phyloP scores from a whole-genome alignment of 805 yeast species.

The Ogataea wickerhamii region DNA sequence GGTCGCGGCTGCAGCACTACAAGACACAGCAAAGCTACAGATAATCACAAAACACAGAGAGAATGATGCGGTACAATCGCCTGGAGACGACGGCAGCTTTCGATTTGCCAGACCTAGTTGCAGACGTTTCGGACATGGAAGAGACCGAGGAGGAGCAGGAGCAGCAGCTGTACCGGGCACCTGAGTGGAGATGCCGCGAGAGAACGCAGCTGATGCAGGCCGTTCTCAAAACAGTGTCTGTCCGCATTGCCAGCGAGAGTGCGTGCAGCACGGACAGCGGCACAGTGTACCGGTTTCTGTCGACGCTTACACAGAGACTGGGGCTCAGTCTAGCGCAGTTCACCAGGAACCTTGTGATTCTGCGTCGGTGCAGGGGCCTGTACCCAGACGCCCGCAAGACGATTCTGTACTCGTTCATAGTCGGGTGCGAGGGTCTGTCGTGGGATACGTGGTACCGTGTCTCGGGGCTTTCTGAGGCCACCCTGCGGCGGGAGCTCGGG shows the following conservation, averaged over 20 bases:
- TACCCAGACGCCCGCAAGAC: constrained; percentile 3
- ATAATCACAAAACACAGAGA: too few relatives aligned
- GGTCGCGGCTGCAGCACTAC: too few relatives aligned
- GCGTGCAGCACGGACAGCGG: neutral
- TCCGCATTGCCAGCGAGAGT: neutral
- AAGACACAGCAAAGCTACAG: too few relatives aligned
- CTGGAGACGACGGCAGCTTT: too few relatives aligned
- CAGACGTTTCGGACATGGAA: constrained; percentile 10
- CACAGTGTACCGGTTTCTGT: constrained; percentile 1
- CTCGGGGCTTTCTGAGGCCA: constrained; percentile 15
- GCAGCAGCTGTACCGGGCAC: constrained; percentile 3
- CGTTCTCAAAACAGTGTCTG: constrained; percentile 3
- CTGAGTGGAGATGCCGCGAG: neutral
- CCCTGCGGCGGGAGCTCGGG: constrained; percentile 7
- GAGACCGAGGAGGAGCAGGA: constrained; percentile 7
- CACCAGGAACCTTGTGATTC: constrained; percentile 6
- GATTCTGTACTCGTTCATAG: constrained; percentile 6
- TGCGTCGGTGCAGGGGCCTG: constrained; percentile 3
- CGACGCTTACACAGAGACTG: constrained; percentile 4
- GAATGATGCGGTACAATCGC: too few relatives aligned
- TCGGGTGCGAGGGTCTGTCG: constrained; percentile 1
- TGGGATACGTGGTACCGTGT: constrained; percentile 14
- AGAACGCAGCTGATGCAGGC: constrained; percentile 3
- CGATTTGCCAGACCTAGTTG: constrained; percentile 11
- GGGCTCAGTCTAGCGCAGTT: constrained; percentile 3